Base-by-base conservation (phyloP, 345 rosid species). In the Balakata baccata region DNA sequence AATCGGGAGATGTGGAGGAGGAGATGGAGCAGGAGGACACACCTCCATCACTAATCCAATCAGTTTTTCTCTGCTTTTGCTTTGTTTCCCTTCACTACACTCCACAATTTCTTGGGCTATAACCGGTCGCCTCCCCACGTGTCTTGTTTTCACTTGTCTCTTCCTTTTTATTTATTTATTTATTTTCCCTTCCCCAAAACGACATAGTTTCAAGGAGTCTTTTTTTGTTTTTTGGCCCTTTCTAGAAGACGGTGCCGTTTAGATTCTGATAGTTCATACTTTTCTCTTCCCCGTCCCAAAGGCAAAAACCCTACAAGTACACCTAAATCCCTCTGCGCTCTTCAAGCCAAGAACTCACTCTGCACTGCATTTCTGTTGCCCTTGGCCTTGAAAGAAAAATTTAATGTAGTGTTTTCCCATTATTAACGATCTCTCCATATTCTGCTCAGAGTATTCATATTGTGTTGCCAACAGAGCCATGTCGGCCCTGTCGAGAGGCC, bases 401-500 rank as follows among this genome's bases (percentile, higher is more conserved):
- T 1, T 29, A 2, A 29, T 25, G 25, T 16, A 23, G 38, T 3
- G 0, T 23, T 25, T 58, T 25, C 16, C 63, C 18, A 23, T 58
- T 25, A 58, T 7, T n/a, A 54, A 54, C 59, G 11, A 23, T 11
- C 12, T 3, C 34, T 29, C 34, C 34, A 29, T 29, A 29, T 29
- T 29, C 38, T 23, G 5, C 29, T 58, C 39, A 58, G 11, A 25
- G 47, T 4, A 4, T 43, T 43, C 47, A 43, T 6, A 6, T 5
- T 3, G 7, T 43, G 10, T 43, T 43, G 10, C 10, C 10, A 43
- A 10, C 7, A 43, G 47, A 43, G 77, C 18, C 79, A 90, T 89
- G 91, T 79, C 89, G 78, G 85, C 87, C 84, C 62, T 86, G 76
- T 79, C 89, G 74, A 86, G 92, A 87, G 94, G 91, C 84, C 77